Evolutionary conservation across 2,329 filamentous ascomycete species (phyloP), one percentile per base, ranked within the genome.

Genomic region (Sordariomycetes sp.): DNA sequence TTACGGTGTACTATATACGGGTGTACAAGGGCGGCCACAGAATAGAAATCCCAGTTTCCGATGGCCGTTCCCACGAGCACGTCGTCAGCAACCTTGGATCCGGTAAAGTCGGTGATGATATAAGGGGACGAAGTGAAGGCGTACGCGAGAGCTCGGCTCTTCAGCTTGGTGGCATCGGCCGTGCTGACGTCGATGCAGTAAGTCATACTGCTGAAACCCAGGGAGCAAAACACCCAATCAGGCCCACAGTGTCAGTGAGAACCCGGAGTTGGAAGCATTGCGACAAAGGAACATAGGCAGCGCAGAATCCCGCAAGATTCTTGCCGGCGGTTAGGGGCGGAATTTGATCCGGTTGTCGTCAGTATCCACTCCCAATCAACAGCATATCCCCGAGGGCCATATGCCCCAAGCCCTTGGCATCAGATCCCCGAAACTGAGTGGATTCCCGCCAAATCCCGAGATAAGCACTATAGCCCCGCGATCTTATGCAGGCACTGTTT

Each of bases 141-240:
- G 51, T 83, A 79, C 59, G 83, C 76, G 50, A 87, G 73, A 16
- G 64, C 68, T 51, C 86, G 77, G 64, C 88, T 86, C 60, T 80
- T 77, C 48, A 89, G 72, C 24, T 77, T 77, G 0, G 86, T 84
- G 1, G 84, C 86, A 63, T 89, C 87, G 28, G 86, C 83, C 60
- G 86, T 80, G 64, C 89, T 83, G 25, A 89, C 78, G 59, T 78
- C 78, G 12, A 87, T 71, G 28, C 79, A 77, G 63, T 86, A 88
- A 53, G 77, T 75, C 25, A 88, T 70, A 11, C 82, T 83, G 12
- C 79, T 77, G 16, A 83, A 74, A 59, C 87, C 87, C 52, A 86
- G 79, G 59, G 78, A 79, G 65, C 86, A 88, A 62, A 88, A 83
- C 6, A 88, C 82, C 61, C 83, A 77, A 55, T n/a, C 43, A 48